These are phyloP conservation scores for Carpinus viminea DNA, from an alignment of 306 rosid genomes.

Conservation along the genomic window DNA sequence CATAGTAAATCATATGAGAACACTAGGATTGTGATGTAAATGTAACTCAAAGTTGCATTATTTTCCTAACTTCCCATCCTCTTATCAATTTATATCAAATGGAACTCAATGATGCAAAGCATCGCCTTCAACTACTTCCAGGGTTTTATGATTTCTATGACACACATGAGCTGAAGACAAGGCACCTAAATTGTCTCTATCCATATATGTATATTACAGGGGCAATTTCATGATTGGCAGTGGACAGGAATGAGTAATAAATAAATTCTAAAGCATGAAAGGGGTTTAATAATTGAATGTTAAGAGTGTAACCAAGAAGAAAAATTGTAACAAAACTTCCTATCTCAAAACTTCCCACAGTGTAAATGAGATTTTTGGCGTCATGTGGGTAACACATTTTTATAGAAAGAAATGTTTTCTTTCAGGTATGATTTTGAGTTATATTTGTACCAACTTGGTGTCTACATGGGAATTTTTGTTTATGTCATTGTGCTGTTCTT, in stretches of 20 bases:
- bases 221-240: not conserved
- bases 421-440: not conserved
- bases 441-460: not conserved
- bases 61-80: not conserved
- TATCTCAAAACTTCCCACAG: not conserved
- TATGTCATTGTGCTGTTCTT: not conserved
- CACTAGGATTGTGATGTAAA: not conserved
- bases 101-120: no score
- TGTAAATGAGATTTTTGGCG: not conserved
- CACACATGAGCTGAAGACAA: not conserved
- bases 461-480: not conserved
- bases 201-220: slow-evolving; percentile 12
- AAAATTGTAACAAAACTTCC: not conserved
- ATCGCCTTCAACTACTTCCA: no score
- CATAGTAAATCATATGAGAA: no score
- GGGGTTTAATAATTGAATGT: not conserved
- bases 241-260: slow-evolving; percentile 10
- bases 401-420: not conserved
- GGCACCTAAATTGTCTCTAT: slow-evolving; percentile 9
- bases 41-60: not conserved
- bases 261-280: not conserved
- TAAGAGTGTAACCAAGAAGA: slow-evolving; percentile 1
- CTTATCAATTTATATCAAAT: no score
- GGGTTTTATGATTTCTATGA: not conserved
- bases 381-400: not conserved